Conservation (phyloP, 1,139 yeast species). For the Suhomyces wounanorum region DNA sequence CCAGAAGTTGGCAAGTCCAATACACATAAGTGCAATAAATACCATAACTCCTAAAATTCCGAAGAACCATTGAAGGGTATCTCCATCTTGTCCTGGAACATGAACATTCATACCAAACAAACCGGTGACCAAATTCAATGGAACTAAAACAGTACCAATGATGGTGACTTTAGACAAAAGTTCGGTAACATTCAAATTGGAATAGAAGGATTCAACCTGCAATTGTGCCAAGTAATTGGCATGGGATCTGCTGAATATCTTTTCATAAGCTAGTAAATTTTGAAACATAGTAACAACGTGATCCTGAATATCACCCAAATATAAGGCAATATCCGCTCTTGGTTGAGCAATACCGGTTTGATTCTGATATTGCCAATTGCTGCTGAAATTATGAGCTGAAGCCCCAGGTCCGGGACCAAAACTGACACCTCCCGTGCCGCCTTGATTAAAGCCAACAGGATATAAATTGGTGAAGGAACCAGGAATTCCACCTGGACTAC, state of each 20-base stretch:
- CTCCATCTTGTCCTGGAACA: slow-evolving; percentile 70
- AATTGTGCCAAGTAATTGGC: slow-evolving; percentile 90
- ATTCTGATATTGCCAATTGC: slow-evolving; percentile 16
- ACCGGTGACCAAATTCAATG: slow-evolving; percentile 88
- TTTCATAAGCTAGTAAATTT: slow-evolving; percentile 84
- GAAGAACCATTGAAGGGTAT: slow-evolving; percentile 41
- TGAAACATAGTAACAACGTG: slow-evolving; percentile 96
- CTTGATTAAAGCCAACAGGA: slow-evolving; percentile 17
- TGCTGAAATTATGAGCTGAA: slow-evolving; percentile 17
- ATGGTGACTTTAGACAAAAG: slow-evolving; percentile 88
- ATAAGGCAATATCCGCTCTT: slow-evolving; percentile 80
- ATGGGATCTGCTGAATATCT: slow-evolving; percentile 89
- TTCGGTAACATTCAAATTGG: slow-evolving; percentile 81
- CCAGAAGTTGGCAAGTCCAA: slow-evolving; percentile 40
- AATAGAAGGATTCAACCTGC: slow-evolving; percentile 86
- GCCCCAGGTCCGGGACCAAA: slow-evolving; percentile 28
- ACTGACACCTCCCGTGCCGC: slow-evolving; percentile 22
- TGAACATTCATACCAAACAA: slow-evolving; percentile 93
- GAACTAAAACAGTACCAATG: slow-evolving; percentile 87
- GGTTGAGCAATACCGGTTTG: slow-evolving; percentile 52
- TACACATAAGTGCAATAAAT: slow-evolving; percentile 33
- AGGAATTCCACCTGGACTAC: slow-evolving; percentile 10
- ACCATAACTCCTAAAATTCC: slow-evolving; percentile 44
- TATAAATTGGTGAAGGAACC: slow-evolving; percentile 6
- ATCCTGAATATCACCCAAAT: slow-evolving; percentile 96